A percentile compares a stretch with the other conserved stretches of the same genome.
Conservation (phyloP, 148 eudicot genomes). For the Cornus kousa region DNA sequence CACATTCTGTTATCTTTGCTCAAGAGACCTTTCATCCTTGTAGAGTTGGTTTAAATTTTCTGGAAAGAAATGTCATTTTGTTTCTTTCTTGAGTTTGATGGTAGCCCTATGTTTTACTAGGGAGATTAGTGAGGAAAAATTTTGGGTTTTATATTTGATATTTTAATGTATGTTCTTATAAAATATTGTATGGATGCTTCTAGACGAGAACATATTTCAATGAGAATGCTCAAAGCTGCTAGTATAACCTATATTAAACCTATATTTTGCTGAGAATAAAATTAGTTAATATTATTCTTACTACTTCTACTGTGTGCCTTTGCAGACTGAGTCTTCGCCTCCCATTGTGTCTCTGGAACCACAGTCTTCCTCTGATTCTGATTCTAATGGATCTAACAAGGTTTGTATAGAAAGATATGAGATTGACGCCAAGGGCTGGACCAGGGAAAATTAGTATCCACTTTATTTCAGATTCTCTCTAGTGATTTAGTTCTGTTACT, state of each 20-base stretch:
- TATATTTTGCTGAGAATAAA: too few relatives aligned
- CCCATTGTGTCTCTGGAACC: slow-evolving; percentile 33
- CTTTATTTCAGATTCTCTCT: background rate
- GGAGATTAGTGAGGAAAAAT: too few relatives aligned
- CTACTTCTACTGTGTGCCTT: background rate
- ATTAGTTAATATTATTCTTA: background rate
- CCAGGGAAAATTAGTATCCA: background rate
- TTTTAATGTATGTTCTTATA: too few relatives aligned
- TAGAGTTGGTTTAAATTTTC: too few relatives aligned
- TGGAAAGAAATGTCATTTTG: too few relatives aligned
- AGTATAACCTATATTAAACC: too few relatives aligned
- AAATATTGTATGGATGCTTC: too few relatives aligned
- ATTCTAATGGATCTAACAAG: slow-evolving; percentile 33
- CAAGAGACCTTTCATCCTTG: background rate
- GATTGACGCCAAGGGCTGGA: background rate
- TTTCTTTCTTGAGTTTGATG: background rate
- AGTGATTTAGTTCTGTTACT: background rate
- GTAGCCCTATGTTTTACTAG: too few relatives aligned
- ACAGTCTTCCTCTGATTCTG: slow-evolving; percentile 53
- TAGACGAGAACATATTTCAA: too few relatives aligned
- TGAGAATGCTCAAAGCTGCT: too few relatives aligned
- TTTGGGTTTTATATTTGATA: too few relatives aligned
- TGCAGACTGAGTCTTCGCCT: slow-evolving; percentile 64
- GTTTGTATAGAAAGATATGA: background rate
- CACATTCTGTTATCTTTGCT: background rate